phyloP scores from a whole-genome alignment of 768 basidiomycete species.

The Crucibulum laeve region DNA sequence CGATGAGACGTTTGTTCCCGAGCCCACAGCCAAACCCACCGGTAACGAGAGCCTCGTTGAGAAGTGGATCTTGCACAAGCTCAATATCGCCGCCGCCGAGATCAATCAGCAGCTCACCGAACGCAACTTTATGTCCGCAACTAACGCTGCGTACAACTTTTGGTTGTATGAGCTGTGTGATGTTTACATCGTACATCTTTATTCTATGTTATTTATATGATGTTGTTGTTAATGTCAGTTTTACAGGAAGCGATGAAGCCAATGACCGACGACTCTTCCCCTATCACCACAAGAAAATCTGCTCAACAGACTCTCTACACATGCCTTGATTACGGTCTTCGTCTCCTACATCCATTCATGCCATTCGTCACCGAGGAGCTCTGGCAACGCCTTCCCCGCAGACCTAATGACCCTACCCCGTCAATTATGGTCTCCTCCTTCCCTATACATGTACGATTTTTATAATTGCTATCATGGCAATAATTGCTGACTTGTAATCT shows the following conservation, averaged over 20 bases:
- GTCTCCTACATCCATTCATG: slow-evolving; percentile 96
- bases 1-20: slow-evolving; percentile 78
- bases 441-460: slow-evolving; percentile 66
- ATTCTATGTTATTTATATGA: not conserved
- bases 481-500: not conserved
- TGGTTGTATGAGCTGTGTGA: slow-evolving; percentile 99
- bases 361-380: slow-evolving; percentile 98
- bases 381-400: slow-evolving; percentile 92
- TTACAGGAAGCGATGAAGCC: slow-evolving; percentile 96
- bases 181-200: slow-evolving; percentile 81
- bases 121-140: slow-evolving; percentile 92
- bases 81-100: slow-evolving; percentile 75
- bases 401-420: slow-evolving; percentile 74
- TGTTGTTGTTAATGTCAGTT: slow-evolving; percentile 1
- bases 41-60: slow-evolving; percentile 91
- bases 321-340: slow-evolving; percentile 86
- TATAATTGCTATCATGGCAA: not conserved
- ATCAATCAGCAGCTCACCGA: slow-evolving; percentile 71
- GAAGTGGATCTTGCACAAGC: slow-evolving; percentile 92
- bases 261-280: slow-evolving; percentile 80
- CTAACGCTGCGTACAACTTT: slow-evolving; percentile 82
- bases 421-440: slow-evolving; percentile 89
- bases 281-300: slow-evolving; percentile 61
- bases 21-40: slow-evolving; percentile 69
- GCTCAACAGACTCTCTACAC: slow-evolving; percentile 96